A percentile compares a stretch with the other conserved stretches of the same genome.
Conservation (phyloP, 257 asterid genomes). For the Solanum pennellii region DNA sequence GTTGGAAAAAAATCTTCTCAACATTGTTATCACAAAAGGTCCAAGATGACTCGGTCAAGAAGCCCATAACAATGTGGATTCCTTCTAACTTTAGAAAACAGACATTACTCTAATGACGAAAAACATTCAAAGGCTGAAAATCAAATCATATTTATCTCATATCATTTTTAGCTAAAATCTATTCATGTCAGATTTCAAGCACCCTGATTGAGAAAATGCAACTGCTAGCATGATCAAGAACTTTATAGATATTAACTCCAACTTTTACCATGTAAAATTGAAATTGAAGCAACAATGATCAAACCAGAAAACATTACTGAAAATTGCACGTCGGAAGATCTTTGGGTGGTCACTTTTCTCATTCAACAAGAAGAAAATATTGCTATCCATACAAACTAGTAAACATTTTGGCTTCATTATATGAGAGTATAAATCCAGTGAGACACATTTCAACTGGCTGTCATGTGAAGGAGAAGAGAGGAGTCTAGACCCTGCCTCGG, state of each 20-base stretch:
- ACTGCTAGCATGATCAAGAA: background rate
- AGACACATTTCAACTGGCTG: background rate
- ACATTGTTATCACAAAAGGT: background rate
- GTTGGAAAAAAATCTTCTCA: background rate
- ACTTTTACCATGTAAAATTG: background rate
- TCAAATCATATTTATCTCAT: background rate
- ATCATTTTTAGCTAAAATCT: background rate
- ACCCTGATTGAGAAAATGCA: background rate
- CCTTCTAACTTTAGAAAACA: background rate
- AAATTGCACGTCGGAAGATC: background rate
- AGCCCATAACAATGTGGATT: background rate
- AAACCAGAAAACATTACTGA: background rate
- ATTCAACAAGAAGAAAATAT: background rate
- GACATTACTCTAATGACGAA: background rate
- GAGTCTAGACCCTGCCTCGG: background rate
- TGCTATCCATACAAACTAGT: background rate
- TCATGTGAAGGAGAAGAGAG: background rate
- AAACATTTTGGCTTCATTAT: background rate
- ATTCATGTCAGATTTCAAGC: background rate
- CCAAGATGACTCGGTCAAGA: background rate
- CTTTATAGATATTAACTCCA: background rate
- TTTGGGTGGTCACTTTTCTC: background rate
- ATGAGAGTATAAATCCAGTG: background rate
- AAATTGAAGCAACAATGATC: background rate
- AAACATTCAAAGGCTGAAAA: background rate